phyloP scores from a whole-genome alignment of 192 early-diverging fungal species.

The Rhizophlyctis rosea region DNA sequence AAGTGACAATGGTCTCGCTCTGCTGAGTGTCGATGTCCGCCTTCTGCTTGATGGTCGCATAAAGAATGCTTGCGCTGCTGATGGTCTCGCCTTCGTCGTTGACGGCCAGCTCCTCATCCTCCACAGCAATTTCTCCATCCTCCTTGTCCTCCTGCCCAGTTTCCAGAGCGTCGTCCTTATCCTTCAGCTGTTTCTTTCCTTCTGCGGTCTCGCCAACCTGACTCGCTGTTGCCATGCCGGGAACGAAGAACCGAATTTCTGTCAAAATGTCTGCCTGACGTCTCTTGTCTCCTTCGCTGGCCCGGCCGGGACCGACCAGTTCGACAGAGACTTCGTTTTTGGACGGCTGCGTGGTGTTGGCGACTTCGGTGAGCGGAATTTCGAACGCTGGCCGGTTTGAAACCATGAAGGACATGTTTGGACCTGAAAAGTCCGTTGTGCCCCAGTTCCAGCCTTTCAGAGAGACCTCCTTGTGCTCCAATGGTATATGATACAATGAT shows the following conservation, averaged over 20 bases:
- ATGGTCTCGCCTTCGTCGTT: slow-evolving; percentile 27
- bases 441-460: slow-evolving; percentile 98
- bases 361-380: slow-evolving; percentile 81
- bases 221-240: slow-evolving; percentile 65
- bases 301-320: slow-evolving; percentile 67
- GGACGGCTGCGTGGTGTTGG: slow-evolving; percentile 76
- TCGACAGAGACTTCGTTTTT: slow-evolving; percentile 93
- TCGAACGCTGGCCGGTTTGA: slow-evolving; percentile 86
- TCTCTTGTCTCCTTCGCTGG: slow-evolving; percentile 49
- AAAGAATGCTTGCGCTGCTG: slow-evolving; percentile 64
- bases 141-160: slow-evolving; percentile 28
- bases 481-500: slow-evolving; percentile 63
- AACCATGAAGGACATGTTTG: slow-evolving; percentile 77
- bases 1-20: slow-evolving; percentile 86
- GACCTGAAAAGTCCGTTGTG: slow-evolving; percentile 49
- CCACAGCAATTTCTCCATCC: slow-evolving; percentile 36
- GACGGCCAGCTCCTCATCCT: slow-evolving; percentile 42
- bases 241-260: slow-evolving; percentile 91
- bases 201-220: slow-evolving; percentile 52
- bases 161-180: slow-evolving; percentile 37
- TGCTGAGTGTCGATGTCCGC: slow-evolving; percentile 83
- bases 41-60: slow-evolving; percentile 87
- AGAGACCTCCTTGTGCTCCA: slow-evolving; percentile 83
- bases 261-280: slow-evolving; percentile 78
- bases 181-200: slow-evolving; percentile 33